Evolutionary conservation across 768 basidiomycete genomes (phyloP), one percentile per base, ranked within the genome.

Genomic region (Trametopsis cervina): DNA sequence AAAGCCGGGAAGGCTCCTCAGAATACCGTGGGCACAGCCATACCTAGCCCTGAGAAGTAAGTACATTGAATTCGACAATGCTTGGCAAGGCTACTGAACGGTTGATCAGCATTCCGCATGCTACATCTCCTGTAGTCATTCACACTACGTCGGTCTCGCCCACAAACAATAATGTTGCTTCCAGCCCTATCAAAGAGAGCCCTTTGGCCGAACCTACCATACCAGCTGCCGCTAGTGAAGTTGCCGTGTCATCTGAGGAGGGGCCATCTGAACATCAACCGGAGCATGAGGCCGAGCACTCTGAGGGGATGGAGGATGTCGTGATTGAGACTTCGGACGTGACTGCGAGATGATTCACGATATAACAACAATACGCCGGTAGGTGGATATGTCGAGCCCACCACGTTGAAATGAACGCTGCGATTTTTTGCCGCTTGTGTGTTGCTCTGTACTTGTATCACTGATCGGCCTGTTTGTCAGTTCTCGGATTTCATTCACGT

Each of bases 31-130:
- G 96, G 96, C 23, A 98, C 94, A 7, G 89, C 92, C 27, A 97
- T 97, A 56, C 95, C 96, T n/a, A 93, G 89, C 66, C 94, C 96
- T 23, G 90, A 97, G 69, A 90, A 89, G 93, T 95, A 62, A 53
- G 89, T 71, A 42, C 0, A 25, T 24, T 39, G 20, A 24, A 22
- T 35, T 35, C 36, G 42, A 36, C 47, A 37, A 45, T 42, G 40
- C 47, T n/a, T n/a, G n/a, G n/a, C n/a, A n/a, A n/a, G n/a, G n/a
- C n/a, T n/a, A n/a, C n/a, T n/a, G n/a, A n/a, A n/a, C n/a, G n/a
- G n/a, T n/a, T n/a, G n/a, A n/a, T n/a, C 61, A 94, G 91, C 63
- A 93, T 95, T 60, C 91, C 91, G 10, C 91, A 95, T 68, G 90
- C 90, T 40, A 86, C 88, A 20, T 83, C 82, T 26, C 81, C 87